Conservation (phyloP, 768 basidiomycete species). For the Boletus subcaerulescens region DNA sequence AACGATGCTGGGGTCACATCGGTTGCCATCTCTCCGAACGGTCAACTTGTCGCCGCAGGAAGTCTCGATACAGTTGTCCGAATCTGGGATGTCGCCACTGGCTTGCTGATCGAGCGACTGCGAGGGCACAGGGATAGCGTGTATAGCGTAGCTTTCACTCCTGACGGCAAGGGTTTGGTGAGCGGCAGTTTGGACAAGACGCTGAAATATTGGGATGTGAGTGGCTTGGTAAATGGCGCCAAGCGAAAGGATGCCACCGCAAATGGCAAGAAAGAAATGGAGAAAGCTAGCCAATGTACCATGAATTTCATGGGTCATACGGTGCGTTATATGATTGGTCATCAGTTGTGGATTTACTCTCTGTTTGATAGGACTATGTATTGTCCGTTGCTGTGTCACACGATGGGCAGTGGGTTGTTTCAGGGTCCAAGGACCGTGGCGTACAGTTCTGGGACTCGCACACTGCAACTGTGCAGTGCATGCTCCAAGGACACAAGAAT, state of each 20-base stretch:
- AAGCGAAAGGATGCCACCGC: slow-evolving; percentile 35
- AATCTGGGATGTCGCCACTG: slow-evolving; percentile 74
- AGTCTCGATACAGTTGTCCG: slow-evolving; percentile 74
- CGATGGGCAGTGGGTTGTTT: slow-evolving; percentile 93
- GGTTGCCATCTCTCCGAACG: slow-evolving; percentile 77
- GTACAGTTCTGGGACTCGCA: slow-evolving; percentile 93
- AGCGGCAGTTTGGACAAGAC: slow-evolving; percentile 91
- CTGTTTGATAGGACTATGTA: slow-evolving; percentile 56
- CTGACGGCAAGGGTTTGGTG: slow-evolving; percentile 84
- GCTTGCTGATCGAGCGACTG: slow-evolving; percentile 66
- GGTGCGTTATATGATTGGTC: slow-evolving; percentile 36
- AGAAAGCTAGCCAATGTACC: slow-evolving; percentile 56
- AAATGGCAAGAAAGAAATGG: slow-evolving; percentile 48
- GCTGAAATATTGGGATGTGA: slow-evolving; percentile 82
- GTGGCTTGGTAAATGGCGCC: slow-evolving; percentile 28
- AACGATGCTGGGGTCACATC: slow-evolving; percentile 71
- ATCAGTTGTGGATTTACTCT: background rate
- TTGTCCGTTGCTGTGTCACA: slow-evolving; percentile 79
- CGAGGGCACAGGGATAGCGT: slow-evolving; percentile 82
- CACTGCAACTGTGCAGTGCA: slow-evolving; percentile 79
- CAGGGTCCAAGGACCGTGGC: slow-evolving; percentile 92
- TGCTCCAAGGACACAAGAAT: slow-evolving; percentile 80
- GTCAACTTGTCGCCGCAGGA: slow-evolving; percentile 62
- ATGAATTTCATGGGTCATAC: slow-evolving; percentile 92
- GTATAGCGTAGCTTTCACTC: slow-evolving; percentile 89